phyloP scores from a whole-genome alignment of 768 basidiomycete genomes.

The Tephrocybe sp. region DNA sequence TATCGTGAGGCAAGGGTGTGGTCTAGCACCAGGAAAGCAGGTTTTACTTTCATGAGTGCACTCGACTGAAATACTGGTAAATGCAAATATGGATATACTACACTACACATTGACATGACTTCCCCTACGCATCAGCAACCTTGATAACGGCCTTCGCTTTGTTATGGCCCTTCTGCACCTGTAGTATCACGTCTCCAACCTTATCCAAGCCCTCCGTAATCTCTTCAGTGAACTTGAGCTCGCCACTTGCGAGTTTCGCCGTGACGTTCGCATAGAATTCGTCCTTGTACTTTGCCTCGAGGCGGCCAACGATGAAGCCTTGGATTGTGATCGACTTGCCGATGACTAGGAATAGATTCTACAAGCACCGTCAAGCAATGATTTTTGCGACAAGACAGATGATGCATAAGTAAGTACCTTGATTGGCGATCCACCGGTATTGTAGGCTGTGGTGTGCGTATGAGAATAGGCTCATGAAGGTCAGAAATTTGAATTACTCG shows the following conservation, averaged over 20 bases:
- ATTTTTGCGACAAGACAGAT: neutral
- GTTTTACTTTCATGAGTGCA: too few species aligned
- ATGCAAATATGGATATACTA: too few species aligned
- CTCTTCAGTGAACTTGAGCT: slow-evolving; percentile 47
- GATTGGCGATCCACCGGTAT: slow-evolving; percentile 25
- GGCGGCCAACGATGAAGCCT: slow-evolving; percentile 34
- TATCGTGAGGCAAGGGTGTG: too few species aligned
- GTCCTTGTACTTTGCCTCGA: slow-evolving; percentile 31
- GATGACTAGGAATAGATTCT: slow-evolving; percentile 39
- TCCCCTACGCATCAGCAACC: slow-evolving; percentile 27
- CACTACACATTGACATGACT: too few species aligned
- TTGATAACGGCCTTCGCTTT: slow-evolving; percentile 32
- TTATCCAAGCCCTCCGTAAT: slow-evolving; percentile 40
- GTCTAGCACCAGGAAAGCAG: too few species aligned
- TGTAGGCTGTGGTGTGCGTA: slow-evolving; percentile 24
- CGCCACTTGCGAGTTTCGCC: slow-evolving; percentile 37
- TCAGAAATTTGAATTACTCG: slow-evolving; percentile 11
- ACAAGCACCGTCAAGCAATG: too few species aligned
- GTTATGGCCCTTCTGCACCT: slow-evolving; percentile 32
- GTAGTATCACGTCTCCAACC: slow-evolving; percentile 31
- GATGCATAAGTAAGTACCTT: neutral
- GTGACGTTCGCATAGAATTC: slow-evolving; percentile 43
- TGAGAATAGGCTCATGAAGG: neutral
- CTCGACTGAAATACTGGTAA: too few species aligned
- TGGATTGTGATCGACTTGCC: slow-evolving; percentile 36